Evolutionary conservation across 805 yeast genomes (phyloP).

Genomic region (Pichia heedii): DNA sequence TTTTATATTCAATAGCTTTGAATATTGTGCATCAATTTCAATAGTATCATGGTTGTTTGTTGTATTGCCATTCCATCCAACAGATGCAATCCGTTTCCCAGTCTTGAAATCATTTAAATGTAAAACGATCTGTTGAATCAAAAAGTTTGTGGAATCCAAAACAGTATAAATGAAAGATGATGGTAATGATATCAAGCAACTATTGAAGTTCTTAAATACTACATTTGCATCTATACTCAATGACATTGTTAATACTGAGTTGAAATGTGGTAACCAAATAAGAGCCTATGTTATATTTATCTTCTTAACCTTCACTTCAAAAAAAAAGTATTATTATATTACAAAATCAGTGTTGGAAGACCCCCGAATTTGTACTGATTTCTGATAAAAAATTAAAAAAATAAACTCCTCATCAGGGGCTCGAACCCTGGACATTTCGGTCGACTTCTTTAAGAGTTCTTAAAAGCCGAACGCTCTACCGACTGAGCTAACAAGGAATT

Average conservation of each 20-base stretch:
- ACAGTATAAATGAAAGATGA: conserved; percentile 28
- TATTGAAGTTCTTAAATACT: conserved; percentile 17
- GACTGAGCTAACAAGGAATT: conserved; percentile 45
- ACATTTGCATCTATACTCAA: conserved; percentile 15
- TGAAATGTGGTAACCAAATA: too few relatives aligned
- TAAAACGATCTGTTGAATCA: conserved; percentile 32
- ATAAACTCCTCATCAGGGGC: conserved; percentile 49
- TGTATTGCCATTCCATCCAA: conserved; percentile 27
- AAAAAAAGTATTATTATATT: too few relatives aligned
- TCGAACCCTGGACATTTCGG: conserved; percentile 57
- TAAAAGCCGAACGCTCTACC: conserved; percentile 66
- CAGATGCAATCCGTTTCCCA: conserved; percentile 11
- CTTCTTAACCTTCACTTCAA: too few relatives aligned
- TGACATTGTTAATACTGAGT: conserved; percentile 16
- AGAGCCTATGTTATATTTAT: too few relatives aligned
- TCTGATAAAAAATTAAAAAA: too few relatives aligned
- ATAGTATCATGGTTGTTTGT: conserved; percentile 21
- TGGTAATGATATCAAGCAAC: conserved; percentile 32
- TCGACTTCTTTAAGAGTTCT: conserved; percentile 29
- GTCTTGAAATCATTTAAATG: conserved; percentile 19
- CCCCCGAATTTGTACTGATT: too few relatives aligned
- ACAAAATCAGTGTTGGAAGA: too few relatives aligned
- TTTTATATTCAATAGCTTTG: conserved; percentile 37
- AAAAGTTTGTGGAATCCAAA: conserved; percentile 28
- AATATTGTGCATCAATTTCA: conserved; percentile 64